Base-by-base conservation (phyloP, 2,329 filamentous ascomycete genomes). In the Colletotrichum eremochloae region DNA sequence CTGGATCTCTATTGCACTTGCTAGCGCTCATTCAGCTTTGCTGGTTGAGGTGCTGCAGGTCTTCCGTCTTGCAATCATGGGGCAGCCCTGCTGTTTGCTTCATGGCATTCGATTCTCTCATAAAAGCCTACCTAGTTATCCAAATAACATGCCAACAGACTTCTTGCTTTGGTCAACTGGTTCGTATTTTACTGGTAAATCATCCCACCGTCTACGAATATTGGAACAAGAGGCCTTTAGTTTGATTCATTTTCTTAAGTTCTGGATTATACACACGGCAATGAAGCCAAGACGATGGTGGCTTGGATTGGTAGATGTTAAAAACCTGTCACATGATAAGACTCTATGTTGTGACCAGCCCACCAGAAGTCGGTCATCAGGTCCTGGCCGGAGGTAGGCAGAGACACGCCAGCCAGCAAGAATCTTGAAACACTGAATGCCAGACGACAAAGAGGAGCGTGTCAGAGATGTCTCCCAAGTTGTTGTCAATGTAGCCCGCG, bases 221-320 rank as follows among this genome's bases (percentile, higher is more conserved):
- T 24, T 83, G 88, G 71, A 87, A 87, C 5, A 89, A 83, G 4
- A 76, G 82, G 57, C 88, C 88, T 81, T 86, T 88, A 9, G 83
- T 83, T 78, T 89, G 87, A 50, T 81, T 79, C 42, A 85, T 78
- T 77, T 86, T 84, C 72, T 78, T 71, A 86, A 82, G 74, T 89
- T 84, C 74, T 79, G 81, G 56, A 88, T 84, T 78, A 86, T 78
- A 29, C 85, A 76, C 1, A 82, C 76, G 76, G 81, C 85, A 6
- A 83, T 72, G n/a, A 80, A 76, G 0, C 24, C 24, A 24, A 24
- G 24, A 24, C 24, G 24, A 24, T 24, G 24, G 24, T 24, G 24
- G 24, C 24, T 24, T 24, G 24, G 24, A 24, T 24, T 24, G 24
- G 24, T 24, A 24, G 24, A 24, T 24, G 24, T 24, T 1, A 24